A percentile compares a stretch with the other conserved stretches of the same genome.
Evolutionary conservation across 2,329 filamentous ascomycete species (phyloP).

Genomic region (Lomentospora prolificans): DNA sequence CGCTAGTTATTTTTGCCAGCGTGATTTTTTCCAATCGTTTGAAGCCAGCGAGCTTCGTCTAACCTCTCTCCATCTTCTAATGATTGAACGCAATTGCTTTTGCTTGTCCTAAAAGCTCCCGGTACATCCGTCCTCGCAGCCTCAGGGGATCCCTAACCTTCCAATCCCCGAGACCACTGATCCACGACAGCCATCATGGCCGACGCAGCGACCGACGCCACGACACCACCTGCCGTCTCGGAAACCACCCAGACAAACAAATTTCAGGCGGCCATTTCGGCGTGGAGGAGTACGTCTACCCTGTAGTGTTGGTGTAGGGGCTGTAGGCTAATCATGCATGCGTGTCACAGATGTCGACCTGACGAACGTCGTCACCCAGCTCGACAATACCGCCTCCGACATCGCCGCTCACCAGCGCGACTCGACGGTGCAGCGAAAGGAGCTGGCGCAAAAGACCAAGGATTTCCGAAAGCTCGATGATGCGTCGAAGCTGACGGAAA

Average conservation of each 20-base stretch:
- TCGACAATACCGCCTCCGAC: conserved; percentile 91
- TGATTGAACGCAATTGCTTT: not conserved
- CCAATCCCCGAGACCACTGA: not conserved
- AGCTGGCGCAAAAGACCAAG: conserved; percentile 97
- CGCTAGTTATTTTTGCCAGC: too few species aligned
- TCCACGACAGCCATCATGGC: not conserved
- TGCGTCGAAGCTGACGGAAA: conserved; percentile 71
- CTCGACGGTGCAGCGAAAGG: conserved; percentile 91
- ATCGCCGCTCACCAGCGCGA: conserved; percentile 90
- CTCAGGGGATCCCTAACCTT: not conserved
- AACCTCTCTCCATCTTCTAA: not conserved
- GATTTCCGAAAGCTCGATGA: conserved; percentile 94
- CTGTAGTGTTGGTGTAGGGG: too few species aligned
- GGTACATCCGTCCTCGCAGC: not conserved
- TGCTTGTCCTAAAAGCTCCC: not conserved
- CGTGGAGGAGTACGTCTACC: conserved; percentile 70
- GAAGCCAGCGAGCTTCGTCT: not conserved
- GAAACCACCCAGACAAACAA: conserved; percentile 43
- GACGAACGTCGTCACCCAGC: conserved; percentile 67
- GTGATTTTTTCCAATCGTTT: too few species aligned
- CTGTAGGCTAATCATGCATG: not conserved
- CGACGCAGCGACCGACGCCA: not conserved
- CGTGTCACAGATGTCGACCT: conserved; percentile 66
- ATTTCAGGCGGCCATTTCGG: conserved; percentile 90
- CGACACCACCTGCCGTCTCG: not conserved